Percentiles rank a stretch among this genome's conserved stretches.
These are phyloP conservation scores for Debaryomyces sp. DNA, from an alignment of 1,139 yeast species.

Conservation along the genomic window DNA sequence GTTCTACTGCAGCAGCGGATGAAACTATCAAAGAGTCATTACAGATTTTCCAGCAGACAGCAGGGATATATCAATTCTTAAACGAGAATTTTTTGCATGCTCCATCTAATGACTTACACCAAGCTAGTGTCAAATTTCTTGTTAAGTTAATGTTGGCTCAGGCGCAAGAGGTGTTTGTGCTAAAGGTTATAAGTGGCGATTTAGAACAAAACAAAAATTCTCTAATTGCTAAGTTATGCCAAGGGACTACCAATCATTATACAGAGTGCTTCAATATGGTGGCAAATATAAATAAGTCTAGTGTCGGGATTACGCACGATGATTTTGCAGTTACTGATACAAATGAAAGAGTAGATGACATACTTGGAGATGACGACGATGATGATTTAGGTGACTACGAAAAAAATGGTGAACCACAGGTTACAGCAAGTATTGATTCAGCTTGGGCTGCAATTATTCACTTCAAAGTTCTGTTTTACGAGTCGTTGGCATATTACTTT, in stretches of 20 bases:
- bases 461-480: conserved; percentile 52
- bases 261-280: conserved; percentile 45
- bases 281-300: conserved; percentile 24
- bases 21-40: conserved; percentile 59
- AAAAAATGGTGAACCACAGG: conserved; percentile 37
- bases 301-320: conserved; percentile 7
- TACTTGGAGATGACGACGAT: conserved; percentile 14
- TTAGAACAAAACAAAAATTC: conserved; percentile 58
- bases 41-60: conserved; percentile 69
- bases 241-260: conserved; percentile 60
- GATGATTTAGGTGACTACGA: conserved; percentile 15
- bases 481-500: conserved; percentile 50
- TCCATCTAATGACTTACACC: conserved; percentile 77
- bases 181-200: conserved; percentile 59
- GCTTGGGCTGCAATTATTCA: conserved; percentile 47
- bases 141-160: conserved; percentile 75
- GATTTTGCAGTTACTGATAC: conserved; percentile 15
- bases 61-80: conserved; percentile 74
- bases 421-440: conserved; percentile 48
- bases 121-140: conserved; percentile 69
- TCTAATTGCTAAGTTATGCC: conserved; percentile 71
- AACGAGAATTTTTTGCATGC: conserved; percentile 88
- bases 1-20: conserved; percentile 35
- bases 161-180: conserved; percentile 81
- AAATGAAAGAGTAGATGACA: conserved; percentile 16